Evolutionary conservation across 2,329 filamentous ascomycete genomes (phyloP).

Genomic region (Sclerotinia borealis): DNA sequence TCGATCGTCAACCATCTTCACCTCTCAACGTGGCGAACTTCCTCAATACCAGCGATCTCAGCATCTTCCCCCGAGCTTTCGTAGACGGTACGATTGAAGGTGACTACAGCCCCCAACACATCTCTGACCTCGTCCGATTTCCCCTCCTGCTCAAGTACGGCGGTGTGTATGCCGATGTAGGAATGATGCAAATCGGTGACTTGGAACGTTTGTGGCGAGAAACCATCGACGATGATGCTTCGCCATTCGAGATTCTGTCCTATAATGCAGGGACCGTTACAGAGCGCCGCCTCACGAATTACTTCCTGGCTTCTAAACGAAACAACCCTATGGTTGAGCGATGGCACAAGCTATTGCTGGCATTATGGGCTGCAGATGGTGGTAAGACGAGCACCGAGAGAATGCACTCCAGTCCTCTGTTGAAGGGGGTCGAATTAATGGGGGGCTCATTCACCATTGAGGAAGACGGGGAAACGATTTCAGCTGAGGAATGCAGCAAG

Average conservation of each 20-base stretch:
- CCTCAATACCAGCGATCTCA: conserved; percentile 40
- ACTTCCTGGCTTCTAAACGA: conserved; percentile 38
- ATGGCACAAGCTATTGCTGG: conserved; percentile 44
- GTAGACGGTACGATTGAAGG: conserved; percentile 43
- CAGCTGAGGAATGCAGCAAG: conserved; percentile 36
- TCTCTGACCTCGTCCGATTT: conserved; percentile 51
- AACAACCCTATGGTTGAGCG: conserved; percentile 45
- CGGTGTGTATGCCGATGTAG: conserved; percentile 53
- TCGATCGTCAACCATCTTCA: conserved; percentile 41
- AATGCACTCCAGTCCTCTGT: conserved; percentile 42
- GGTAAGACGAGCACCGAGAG: conserved; percentile 45
- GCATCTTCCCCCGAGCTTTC: conserved; percentile 45
- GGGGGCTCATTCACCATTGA: conserved; percentile 24
- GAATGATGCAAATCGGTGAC: conserved; percentile 51
- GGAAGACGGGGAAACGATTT: conserved; percentile 32
- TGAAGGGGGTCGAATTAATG: conserved; percentile 40
- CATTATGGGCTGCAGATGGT: conserved; percentile 42
- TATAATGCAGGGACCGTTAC: conserved; percentile 38
- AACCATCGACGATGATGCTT: conserved; percentile 41
- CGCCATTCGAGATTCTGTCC: conserved; percentile 42
- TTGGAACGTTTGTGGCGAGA: conserved; percentile 47
- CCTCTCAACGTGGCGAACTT: conserved; percentile 44
- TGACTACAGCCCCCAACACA: conserved; percentile 46
- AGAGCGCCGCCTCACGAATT: conserved; percentile 40
- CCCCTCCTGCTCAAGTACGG: conserved; percentile 51